Percentiles rank a stretch among this genome's conserved stretches.
Conservation (phyloP, 1,284 basidiomycete species). For the Tilletiaria anomala region DNA sequence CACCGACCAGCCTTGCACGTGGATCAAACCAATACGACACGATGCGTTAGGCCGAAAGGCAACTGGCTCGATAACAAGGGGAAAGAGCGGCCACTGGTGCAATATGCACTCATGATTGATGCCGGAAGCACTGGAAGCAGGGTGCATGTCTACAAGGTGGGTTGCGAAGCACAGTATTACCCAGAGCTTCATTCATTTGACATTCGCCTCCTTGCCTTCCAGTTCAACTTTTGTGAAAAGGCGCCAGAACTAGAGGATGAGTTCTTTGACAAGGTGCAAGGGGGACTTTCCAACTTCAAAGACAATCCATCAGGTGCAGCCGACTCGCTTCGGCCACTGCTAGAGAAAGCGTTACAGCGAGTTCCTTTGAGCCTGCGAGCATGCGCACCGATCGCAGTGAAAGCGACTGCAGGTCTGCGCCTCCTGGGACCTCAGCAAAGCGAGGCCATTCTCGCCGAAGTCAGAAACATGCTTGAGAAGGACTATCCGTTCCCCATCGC, state of each 20-base stretch:
- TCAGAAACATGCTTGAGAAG: conserved; percentile 51
- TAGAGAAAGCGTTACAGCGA: conserved; percentile 63
- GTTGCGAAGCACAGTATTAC: conserved; percentile 47
- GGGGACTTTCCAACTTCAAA: conserved; percentile 62
- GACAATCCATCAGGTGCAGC: conserved; percentile 55
- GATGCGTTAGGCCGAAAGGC: no score
- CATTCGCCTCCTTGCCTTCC: neutral
- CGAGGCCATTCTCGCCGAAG: conserved; percentile 61
- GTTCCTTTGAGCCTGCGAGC: conserved; percentile 55
- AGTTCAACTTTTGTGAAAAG: conserved; percentile 40
- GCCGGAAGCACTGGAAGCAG: conserved; percentile 76
- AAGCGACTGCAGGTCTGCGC: conserved; percentile 85
- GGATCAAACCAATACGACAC: conserved; percentile 27
- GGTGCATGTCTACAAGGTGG: conserved; percentile 46
- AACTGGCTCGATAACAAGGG: conserved; percentile 14
- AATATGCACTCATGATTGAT: conserved; percentile 94
- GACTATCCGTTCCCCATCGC: conserved; percentile 56
- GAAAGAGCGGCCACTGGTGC: no score
- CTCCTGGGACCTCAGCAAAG: conserved; percentile 57
- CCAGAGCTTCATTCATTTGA: neutral
- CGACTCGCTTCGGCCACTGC: conserved; percentile 59
- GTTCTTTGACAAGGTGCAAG: conserved; percentile 69
- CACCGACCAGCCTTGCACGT: conserved; percentile 19
- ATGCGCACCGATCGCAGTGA: conserved; percentile 81
- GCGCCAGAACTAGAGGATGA: conserved; percentile 75